Percentiles rank a stretch among this genome's conserved stretches.
These are phyloP conservation scores for maize (Zea mays) DNA, from an alignment of 176 grass and related monocot species.

Conservation along the genomic window Zm-B73-REFERENCE-NAM-5.0 NC_050098.1:208265001-208265500, in stretches of 20 bases:
- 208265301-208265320: not conserved
- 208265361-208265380: not conserved
- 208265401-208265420: not conserved
- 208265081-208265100: too few species aligned
- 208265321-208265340: not conserved
- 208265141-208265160: not conserved
- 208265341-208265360: constrained; percentile 23
- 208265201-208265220: not conserved
- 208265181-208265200: constrained; percentile 14
- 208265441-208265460: too few species aligned
- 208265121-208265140: too few species aligned
- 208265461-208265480: too few species aligned
- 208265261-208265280: not conserved
- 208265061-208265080: too few species aligned
- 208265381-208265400: constrained; percentile 26
- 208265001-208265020: too few species aligned
- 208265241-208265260: not conserved
- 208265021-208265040: too few species aligned
- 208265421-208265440: not conserved
- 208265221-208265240: not conserved
- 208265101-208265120: too few species aligned
- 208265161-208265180: not conserved
- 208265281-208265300: not conserved
- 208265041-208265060: too few species aligned
- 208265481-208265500: too few species aligned